Evolutionary conservation across 176 grass and related monocot species (phyloP).

Genomic region (Oryza officinalis): DNA sequence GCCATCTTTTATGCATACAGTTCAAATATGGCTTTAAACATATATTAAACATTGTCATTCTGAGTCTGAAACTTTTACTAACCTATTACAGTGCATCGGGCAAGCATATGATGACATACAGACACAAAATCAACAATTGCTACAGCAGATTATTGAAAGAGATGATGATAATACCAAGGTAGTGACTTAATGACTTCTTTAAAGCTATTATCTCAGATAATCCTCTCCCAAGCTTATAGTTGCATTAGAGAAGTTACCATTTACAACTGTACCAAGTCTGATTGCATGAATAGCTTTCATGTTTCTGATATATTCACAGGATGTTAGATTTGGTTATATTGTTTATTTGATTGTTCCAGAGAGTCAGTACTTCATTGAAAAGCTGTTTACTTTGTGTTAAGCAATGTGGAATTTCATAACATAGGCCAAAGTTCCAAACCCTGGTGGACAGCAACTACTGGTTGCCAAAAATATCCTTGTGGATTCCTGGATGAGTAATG

Average conservation of each 20-base stretch:
- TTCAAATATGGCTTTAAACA: constrained; percentile 1
- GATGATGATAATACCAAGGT: constrained; percentile 92
- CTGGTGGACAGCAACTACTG: background rate
- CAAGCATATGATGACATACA: constrained; percentile 78
- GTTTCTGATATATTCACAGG: background rate
- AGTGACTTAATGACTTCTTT: constrained; percentile 4
- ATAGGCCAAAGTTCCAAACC: background rate
- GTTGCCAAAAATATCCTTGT: background rate
- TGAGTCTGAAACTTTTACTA: constrained; percentile 18
- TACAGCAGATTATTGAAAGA: constrained; percentile 87
- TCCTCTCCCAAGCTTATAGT: background rate
- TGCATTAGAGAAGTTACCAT: background rate
- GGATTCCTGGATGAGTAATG: background rate
- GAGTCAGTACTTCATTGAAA: background rate
- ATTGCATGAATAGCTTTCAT: background rate
- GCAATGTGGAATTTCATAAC: background rate
- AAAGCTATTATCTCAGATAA: background rate
- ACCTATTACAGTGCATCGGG: constrained; percentile 63
- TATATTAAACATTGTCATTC: background rate
- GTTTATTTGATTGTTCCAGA: background rate
- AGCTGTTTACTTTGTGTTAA: background rate
- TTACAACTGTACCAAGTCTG: background rate
- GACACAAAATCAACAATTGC: constrained; percentile 80
- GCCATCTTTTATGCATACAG: constrained; percentile 26
- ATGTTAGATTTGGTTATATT: background rate